Base-by-base conservation (phyloP, 139 green algal genomes). In the Chlorella sp. region DNA sequence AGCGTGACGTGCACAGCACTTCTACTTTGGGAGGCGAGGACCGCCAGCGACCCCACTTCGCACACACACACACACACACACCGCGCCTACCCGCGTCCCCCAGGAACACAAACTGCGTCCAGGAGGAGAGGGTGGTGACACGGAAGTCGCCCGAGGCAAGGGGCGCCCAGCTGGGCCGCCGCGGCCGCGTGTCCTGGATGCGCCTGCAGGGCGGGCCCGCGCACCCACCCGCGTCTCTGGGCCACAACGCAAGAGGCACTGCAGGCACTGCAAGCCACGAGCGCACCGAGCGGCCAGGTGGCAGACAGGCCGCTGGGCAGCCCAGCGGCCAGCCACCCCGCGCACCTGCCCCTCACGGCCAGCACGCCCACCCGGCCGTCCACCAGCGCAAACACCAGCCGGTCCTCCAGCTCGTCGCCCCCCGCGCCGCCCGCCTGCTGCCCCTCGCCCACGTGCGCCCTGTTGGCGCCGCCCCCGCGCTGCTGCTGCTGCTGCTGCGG, bases 311-410 rank as follows among this genome's bases (percentile, higher is more conserved):
- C n/a, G n/a, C n/a, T n/a, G n/a, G n/a, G n/a, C n/a, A n/a, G n/a
- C n/a, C n/a, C n/a, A n/a, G n/a, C n/a, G n/a, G n/a, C n/a, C n/a
- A n/a, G n/a, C n/a, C n/a, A n/a, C n/a, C n/a, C n/a, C n/a, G n/a
- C n/a, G n/a, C n/a, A n/a, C n/a, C n/a, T n/a, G 21, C 80, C 82
- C 41, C 78, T 73, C 2, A 91, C 81, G 25, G 67, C 43, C 46
- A 91, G 70, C 51, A 91, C 64, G 19, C 86, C 86, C 2, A 86
- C 67, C 6, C 82, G 67, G 6, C 83, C 84, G 56, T 95, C 90
- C 15, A 58, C 56, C 38, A 96, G 77, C 1, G 86, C 77, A 74
- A 96, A 96, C 0, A 77, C 84, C 50, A 96, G 64, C 27, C 74
- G 79, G 73, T 92, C 89, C 58, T 93, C 19, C 53, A 60, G 11